Evolutionary conservation across 1,139 yeast genomes (phyloP).

Genomic region (Yamadazyma mexicana): DNA sequence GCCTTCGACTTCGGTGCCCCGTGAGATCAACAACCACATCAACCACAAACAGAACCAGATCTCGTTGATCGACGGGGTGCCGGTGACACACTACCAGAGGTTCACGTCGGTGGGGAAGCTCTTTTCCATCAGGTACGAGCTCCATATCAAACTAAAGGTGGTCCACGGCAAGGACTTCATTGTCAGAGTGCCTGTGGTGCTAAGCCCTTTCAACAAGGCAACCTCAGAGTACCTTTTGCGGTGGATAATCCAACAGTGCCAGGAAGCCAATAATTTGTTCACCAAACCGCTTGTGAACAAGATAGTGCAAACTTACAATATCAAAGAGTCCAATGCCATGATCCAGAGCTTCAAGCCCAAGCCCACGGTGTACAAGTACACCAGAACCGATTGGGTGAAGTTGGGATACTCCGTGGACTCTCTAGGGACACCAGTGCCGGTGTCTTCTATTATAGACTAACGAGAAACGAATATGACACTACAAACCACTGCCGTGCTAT

Average conservation of each 20-base stretch:
- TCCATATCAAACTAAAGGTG: slow-evolving; percentile 49
- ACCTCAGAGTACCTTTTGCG: slow-evolving; percentile 44
- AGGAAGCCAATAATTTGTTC: slow-evolving; percentile 36
- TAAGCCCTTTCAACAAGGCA: slow-evolving; percentile 52
- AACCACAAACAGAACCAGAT: slow-evolving; percentile 14
- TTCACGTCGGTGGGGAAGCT: slow-evolving; percentile 53
- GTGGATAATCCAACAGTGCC: slow-evolving; percentile 58
- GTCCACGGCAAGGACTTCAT: slow-evolving; percentile 51
- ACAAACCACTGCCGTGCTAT: no score
- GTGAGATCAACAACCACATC: slow-evolving; percentile 13
- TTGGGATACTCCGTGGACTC: slow-evolving; percentile 38
- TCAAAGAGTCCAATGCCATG: slow-evolving; percentile 24
- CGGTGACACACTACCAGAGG: slow-evolving; percentile 45
- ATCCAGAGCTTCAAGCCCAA: slow-evolving; percentile 26
- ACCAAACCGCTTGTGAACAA: slow-evolving; percentile 32
- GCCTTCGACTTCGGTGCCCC: slow-evolving; percentile 6
- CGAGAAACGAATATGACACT: background rate
- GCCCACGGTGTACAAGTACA: slow-evolving; percentile 31
- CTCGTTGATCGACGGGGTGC: slow-evolving; percentile 38
- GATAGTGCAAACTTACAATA: slow-evolving; percentile 21
- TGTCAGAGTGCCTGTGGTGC: slow-evolving; percentile 50
- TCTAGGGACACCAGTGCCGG: slow-evolving; percentile 25
- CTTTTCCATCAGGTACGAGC: slow-evolving; percentile 54
- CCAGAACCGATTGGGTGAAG: slow-evolving; percentile 35
- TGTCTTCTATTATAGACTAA: slow-evolving; percentile 33